Conservation (phyloP, 1,284 basidiomycete genomes). For the Pterula multifida region DNA sequence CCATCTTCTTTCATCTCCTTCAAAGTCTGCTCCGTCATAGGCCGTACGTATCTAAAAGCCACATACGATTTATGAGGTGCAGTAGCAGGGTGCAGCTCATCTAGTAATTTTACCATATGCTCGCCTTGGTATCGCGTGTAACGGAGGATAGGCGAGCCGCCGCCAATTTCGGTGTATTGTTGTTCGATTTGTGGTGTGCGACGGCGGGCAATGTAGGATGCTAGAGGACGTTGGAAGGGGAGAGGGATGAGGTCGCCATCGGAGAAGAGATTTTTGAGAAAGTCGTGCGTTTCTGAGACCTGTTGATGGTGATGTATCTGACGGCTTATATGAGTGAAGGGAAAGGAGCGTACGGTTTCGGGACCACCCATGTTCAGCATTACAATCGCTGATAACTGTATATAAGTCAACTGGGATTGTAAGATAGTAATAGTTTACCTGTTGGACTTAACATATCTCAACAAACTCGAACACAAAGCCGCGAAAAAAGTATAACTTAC, state of each 20-base stretch:
- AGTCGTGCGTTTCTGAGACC: conserved; percentile 81
- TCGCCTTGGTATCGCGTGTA: conserved; percentile 88
- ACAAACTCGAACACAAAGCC: not conserved
- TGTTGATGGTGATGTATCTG: conserved; percentile 19
- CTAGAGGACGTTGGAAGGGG: conserved; percentile 82
- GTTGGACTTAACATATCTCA: conserved; percentile 34
- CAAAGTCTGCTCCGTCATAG: conserved; percentile 78
- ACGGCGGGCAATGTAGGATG: conserved; percentile 81
- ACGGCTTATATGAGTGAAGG: conserved; percentile 1
- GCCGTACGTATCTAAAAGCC: conserved; percentile 88
- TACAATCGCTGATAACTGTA: conserved; percentile 73
- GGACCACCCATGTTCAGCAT: conserved; percentile 99
- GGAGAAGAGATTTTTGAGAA: conserved; percentile 88
- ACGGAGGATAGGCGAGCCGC: conserved; percentile 92
- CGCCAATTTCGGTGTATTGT: conserved; percentile 93
- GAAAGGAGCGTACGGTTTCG: conserved; percentile 51
- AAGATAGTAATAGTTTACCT: conserved; percentile 28
- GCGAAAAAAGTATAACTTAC: not conserved
- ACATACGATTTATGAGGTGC: conserved; percentile 96
- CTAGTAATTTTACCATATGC: conserved; percentile 82
- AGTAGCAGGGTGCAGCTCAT: conserved; percentile 85
- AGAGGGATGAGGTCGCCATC: conserved; percentile 95
- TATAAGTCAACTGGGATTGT: too few relatives aligned
- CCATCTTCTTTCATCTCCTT: conserved; percentile 85
- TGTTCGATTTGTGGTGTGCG: conserved; percentile 92